Evolutionary conservation across 441 rosid genomes (phyloP).

Genomic region (Adansonia madagascariensis): DNA sequence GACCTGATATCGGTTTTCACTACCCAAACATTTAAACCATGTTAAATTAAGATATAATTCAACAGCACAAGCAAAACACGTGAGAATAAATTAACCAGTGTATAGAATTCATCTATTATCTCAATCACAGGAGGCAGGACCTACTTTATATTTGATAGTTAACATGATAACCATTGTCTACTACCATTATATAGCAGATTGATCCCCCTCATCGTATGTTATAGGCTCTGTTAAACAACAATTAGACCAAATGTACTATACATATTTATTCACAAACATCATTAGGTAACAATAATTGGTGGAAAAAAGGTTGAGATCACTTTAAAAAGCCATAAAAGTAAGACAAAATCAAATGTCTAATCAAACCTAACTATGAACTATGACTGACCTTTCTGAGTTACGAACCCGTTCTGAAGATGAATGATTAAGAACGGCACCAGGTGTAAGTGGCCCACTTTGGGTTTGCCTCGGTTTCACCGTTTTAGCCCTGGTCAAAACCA

Average conservation of each 20-base stretch:
- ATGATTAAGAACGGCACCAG: slow-evolving; percentile 61
- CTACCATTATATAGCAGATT: slow-evolving; percentile 8
- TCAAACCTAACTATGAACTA: slow-evolving; percentile 22
- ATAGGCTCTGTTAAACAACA: neutral
- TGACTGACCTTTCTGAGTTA: slow-evolving; percentile 63
- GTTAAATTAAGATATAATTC: slow-evolving; percentile 19
- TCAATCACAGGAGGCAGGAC: neutral
- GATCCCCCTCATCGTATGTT: neutral
- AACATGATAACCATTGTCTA: neutral
- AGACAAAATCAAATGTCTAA: neutral
- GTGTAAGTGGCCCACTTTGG: slow-evolving; percentile 86
- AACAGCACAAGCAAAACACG: neutral
- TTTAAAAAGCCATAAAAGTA: slow-evolving; percentile 1
- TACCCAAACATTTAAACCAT: slow-evolving; percentile 9
- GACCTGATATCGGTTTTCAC: neutral
- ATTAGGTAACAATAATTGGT: slow-evolving; percentile 5
- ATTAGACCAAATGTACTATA: slow-evolving; percentile 4
- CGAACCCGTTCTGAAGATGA: slow-evolving; percentile 65
- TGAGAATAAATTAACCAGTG: neutral
- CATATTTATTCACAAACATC: slow-evolving; percentile 8
- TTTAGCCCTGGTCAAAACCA: slow-evolving; percentile 50
- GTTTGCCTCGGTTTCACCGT: slow-evolving; percentile 64
- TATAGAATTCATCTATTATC: neutral
- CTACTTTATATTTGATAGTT: neutral
- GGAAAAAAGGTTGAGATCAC: neutral